Base-by-base conservation (phyloP, 768 basidiomycete genomes). In the Suillus brevipes region DNA sequence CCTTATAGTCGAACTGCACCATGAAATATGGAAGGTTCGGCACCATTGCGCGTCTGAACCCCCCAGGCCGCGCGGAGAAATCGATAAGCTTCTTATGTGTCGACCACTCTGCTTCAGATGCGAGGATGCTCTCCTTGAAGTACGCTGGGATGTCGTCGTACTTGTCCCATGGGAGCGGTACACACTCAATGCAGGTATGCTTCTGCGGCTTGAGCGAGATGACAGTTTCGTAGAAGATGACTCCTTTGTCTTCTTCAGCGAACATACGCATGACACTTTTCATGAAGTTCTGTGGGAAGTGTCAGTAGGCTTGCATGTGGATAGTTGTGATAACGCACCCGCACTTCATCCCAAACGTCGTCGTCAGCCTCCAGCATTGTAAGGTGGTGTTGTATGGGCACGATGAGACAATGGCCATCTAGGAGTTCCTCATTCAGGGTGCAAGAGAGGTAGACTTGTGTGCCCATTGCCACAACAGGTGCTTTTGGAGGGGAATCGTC, bases 1-100 rank as follows among this genome's bases (percentile, higher is more conserved):
- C 95, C 72, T 96, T 98, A 77, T 99, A 84, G 78, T 99, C 97
- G 76, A 97, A 99, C 70, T 97, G 95, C 8, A 99, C 92, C 94
- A 96, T 97, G 72, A 99, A 99, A 78, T 99, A 99, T 1, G 97
- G 97, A 37, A 99, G 79, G 72, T 98, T 97, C 3, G 96, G 89
- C 13, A 99, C 97, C 91, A 99, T 92, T 31, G 93, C 89, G 0
- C 97, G 86, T 49, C 96, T 84, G 82, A 99, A 99, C 4, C 97
- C 97, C 20, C 97, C 96, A 1, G 94, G 92, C 5, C 94, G 83
- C 10, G 87, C 80, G 3, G 92, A 86, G 74, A 99, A 99, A 77
- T 97, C 94, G 69, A 99, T 98, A 60, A 98, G 80, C 73, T 98
- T 98, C 75, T 94, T 95, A 80, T 99, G 96, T 71, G 97, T 95